A percentile compares a stretch with the other conserved stretches of the same genome.
Conservation (phyloP, 2,329 filamentous ascomycete genomes). For the Amphichorda felina region DNA sequence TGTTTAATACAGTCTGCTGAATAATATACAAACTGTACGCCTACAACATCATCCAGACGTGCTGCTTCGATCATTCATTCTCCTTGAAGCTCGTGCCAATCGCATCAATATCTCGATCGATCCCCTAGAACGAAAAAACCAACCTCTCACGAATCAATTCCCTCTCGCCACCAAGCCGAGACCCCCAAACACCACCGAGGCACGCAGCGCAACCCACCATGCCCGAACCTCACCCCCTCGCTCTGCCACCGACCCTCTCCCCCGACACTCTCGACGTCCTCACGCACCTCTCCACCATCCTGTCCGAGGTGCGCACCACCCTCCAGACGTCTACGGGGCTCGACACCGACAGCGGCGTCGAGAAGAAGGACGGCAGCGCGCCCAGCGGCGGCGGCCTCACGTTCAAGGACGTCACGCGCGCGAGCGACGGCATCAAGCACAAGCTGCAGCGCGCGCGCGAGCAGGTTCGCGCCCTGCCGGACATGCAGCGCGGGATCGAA, state of each 20-base stretch:
- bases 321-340: conserved; percentile 27
- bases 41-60: too few relatives aligned
- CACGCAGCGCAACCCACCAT: not conserved
- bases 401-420: conserved; percentile 66
- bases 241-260: conserved; percentile 53
- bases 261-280: conserved; percentile 79
- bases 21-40: too few relatives aligned
- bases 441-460: conserved; percentile 69
- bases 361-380: conserved; percentile 8
- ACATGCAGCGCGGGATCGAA: conserved; percentile 52
- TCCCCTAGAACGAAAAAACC: too few relatives aligned
- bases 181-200: too few relatives aligned
- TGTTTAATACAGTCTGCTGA: too few relatives aligned
- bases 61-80: too few relatives aligned
- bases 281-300: conserved; percentile 67
- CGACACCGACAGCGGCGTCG: conserved; percentile 22
- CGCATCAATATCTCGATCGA: too few relatives aligned
- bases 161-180: not conserved
- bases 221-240: conserved; percentile 24
- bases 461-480: conserved; percentile 53
- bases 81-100: too few relatives aligned
- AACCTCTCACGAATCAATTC: too few relatives aligned
- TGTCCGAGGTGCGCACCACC: conserved; percentile 56
- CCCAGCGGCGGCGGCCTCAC: conserved; percentile 15
- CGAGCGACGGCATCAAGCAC: conserved; percentile 69